phyloP scores from a whole-genome alignment of 495 filamentous ascomycete genomes.

The Neurospora africana region DNA sequence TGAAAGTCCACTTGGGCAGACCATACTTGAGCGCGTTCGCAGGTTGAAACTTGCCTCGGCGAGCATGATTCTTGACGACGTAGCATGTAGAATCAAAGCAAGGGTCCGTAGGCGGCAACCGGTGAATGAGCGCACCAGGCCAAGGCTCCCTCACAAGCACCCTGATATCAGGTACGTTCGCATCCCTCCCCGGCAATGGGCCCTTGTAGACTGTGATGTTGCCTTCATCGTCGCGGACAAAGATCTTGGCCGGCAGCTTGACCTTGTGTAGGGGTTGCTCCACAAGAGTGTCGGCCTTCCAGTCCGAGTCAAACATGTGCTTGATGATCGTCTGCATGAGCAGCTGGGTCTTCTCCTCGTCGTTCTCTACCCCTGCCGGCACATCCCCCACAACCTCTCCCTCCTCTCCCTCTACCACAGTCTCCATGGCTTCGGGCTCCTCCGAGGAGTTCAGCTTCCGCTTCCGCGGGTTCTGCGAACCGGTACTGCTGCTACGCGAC shows the following conservation, averaged over 20 bases:
- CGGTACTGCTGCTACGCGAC: slow-evolving; percentile 7
- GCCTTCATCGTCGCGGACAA: slow-evolving; percentile 53
- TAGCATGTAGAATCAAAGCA: slow-evolving; percentile 67
- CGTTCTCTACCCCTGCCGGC: slow-evolving; percentile 4
- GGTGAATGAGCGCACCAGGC: slow-evolving; percentile 58
- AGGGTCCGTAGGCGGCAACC: slow-evolving; percentile 55
- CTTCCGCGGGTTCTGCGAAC: slow-evolving; percentile 7
- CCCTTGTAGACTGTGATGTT: slow-evolving; percentile 58
- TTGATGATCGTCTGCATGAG: slow-evolving; percentile 51
- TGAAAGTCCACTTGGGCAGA: slow-evolving; percentile 45
- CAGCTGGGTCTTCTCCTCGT: slow-evolving; percentile 33
- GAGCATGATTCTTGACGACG: slow-evolving; percentile 61
- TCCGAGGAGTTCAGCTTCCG: slow-evolving; percentile 7
- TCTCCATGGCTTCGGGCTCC: slow-evolving; percentile 51
- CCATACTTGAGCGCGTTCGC: slow-evolving; percentile 50
- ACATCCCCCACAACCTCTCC: neutral
- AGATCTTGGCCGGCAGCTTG: slow-evolving; percentile 56
- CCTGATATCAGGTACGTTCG: slow-evolving; percentile 50
- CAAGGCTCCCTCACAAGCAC: slow-evolving; percentile 73
- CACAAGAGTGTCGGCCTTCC: slow-evolving; percentile 57
- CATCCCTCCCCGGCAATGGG: slow-evolving; percentile 43
- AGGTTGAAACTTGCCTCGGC: slow-evolving; percentile 69
- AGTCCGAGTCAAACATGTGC: slow-evolving; percentile 74
- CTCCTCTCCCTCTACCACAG: slow-evolving; percentile 11
- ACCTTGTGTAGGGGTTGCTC: slow-evolving; percentile 56